Conservation (phyloP, 1,139 yeast genomes). For the Candida neerlandica region DNA sequence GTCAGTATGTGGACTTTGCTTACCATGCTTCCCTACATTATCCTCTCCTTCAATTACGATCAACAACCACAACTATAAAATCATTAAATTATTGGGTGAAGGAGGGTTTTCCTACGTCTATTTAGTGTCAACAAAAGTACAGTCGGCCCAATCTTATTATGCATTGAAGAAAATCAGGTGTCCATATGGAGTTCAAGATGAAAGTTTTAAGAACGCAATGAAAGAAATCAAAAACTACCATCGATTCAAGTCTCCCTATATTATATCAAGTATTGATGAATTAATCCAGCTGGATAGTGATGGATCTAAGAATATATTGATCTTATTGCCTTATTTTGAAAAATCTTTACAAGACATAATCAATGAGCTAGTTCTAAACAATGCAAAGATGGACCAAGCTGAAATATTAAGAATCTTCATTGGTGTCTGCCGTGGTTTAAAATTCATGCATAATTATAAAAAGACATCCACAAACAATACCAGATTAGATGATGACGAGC, state of each 20-base stretch:
- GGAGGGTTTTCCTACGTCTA: constrained; percentile 93
- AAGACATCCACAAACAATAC: constrained; percentile 17
- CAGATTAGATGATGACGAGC: constrained; percentile 31
- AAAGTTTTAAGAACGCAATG: constrained; percentile 59
- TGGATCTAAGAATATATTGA: constrained; percentile 77
- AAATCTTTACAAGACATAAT: constrained; percentile 77
- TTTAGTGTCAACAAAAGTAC: constrained; percentile 48
- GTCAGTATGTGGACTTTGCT: constrained; percentile 31
- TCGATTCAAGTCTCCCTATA: constrained; percentile 64
- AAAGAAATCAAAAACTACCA: constrained; percentile 76
- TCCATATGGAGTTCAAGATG: constrained; percentile 81
- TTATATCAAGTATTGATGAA: constrained; percentile 72
- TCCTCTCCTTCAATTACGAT: constrained; percentile 52
- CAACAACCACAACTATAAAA: constrained; percentile 52
- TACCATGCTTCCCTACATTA: constrained; percentile 46
- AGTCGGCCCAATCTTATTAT: constrained; percentile 49
- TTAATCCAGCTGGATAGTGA: constrained; percentile 70
- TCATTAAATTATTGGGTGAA: constrained; percentile 78
- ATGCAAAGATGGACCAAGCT: constrained; percentile 47
- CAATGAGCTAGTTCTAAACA: constrained; percentile 61
- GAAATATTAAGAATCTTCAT: constrained; percentile 64
- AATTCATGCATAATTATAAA: constrained; percentile 73
- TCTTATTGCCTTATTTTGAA: constrained; percentile 75
- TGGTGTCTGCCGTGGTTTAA: constrained; percentile 75
- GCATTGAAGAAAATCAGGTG: constrained; percentile 88